These are phyloP conservation scores for Adansonia grandidieri DNA, from an alignment of 441 rosid species.

Conservation along the genomic window DNA sequence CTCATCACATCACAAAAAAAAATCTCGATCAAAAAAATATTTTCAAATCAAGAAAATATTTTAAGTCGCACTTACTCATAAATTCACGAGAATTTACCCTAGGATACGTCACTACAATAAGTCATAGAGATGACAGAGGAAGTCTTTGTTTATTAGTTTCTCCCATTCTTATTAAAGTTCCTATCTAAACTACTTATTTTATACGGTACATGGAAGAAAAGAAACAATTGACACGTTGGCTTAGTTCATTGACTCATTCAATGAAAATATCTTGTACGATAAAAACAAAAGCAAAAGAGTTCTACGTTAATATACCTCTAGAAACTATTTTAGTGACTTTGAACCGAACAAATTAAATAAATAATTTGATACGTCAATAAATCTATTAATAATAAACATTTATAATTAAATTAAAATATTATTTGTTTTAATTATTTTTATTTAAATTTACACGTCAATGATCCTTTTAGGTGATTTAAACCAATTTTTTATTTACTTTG, in stretches of 20 bases:
- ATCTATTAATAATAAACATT: background rate
- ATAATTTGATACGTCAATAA: background rate
- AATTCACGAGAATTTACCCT: too few species aligned
- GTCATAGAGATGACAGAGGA: background rate
- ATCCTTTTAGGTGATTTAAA: too few species aligned
- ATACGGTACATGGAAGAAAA: background rate
- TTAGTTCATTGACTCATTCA: background rate
- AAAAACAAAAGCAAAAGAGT: background rate
- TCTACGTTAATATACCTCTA: background rate
- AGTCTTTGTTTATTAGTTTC: background rate
- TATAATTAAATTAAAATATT: too few species aligned
- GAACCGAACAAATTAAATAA: background rate
- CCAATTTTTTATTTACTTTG: too few species aligned
- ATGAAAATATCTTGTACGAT: background rate
- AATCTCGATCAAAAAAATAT: too few species aligned
- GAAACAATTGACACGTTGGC: background rate
- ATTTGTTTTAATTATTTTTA: too few species aligned
- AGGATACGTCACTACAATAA: too few species aligned
- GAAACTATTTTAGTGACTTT: too few species aligned
- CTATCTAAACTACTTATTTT: constrained; percentile 1
- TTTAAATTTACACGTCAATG: too few species aligned
- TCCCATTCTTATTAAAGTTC: background rate
- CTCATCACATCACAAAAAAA: too few species aligned
- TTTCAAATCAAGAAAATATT: too few species aligned
- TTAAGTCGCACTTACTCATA: too few species aligned